Percentiles rank a stretch among this genome's conserved stretches.
Evolutionary conservation across 306 rosid species (phyloP).

Genomic region (Neltuma alba): DNA sequence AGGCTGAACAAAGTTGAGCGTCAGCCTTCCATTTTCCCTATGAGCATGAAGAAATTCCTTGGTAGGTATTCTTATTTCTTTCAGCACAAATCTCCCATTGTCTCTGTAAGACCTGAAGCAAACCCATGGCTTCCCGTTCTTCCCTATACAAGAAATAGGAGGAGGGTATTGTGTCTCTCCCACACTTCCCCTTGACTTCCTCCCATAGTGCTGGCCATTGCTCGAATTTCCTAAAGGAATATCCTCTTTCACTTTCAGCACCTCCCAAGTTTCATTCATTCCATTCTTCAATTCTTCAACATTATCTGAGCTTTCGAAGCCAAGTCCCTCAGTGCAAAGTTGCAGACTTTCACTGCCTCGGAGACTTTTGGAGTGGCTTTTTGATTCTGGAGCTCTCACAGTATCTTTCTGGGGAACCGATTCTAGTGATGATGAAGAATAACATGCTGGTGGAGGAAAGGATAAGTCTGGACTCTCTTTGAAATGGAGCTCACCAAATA

Average conservation of each 20-base stretch:
- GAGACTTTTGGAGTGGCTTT: conserved; percentile 33
- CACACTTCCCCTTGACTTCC: conserved; percentile 43
- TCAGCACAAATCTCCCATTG: conserved; percentile 79
- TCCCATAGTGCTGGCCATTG: conserved; percentile 37
- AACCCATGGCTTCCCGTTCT: conserved; percentile 72
- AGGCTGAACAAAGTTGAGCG: conserved; percentile 59
- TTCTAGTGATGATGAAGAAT: conserved; percentile 30
- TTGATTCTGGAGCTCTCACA: conserved; percentile 21
- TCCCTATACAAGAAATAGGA: conserved; percentile 79
- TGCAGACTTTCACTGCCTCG: conserved; percentile 56
- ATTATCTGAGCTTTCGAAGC: conserved; percentile 73
- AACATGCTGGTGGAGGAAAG: conserved; percentile 12
- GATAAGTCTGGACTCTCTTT: conserved; percentile 39
- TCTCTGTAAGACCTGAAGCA: conserved; percentile 66
- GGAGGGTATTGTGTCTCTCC: conserved; percentile 75
- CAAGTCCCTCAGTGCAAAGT: conserved; percentile 74
- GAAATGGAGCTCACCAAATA: conserved; percentile 82
- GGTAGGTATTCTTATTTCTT: conserved; percentile 56
- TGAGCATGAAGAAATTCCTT: conserved; percentile 76
- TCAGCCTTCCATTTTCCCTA: conserved; percentile 84
- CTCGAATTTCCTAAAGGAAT: neutral
- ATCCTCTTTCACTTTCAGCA: conserved; percentile 11
- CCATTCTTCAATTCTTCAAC: conserved; percentile 52
- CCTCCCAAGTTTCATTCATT: conserved; percentile 28
- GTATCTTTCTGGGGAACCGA: conserved; percentile 3